Evolutionary conservation across 768 basidiomycete species (phyloP).

Genomic region (Trametes maxima): DNA sequence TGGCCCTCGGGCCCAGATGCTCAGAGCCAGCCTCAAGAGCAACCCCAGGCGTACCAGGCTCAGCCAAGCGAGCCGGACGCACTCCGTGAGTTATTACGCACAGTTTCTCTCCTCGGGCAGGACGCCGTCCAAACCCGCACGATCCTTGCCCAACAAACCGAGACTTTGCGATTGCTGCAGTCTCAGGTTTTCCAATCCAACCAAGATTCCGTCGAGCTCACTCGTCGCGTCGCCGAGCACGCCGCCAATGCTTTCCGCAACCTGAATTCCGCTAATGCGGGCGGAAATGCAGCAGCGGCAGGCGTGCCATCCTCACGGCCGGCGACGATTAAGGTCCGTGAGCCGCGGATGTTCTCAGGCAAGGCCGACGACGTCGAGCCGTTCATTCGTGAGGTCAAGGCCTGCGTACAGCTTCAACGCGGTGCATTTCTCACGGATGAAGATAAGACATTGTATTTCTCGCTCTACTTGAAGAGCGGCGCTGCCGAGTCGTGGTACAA

Average conservation of each 20-base stretch:
- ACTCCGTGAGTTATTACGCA: no score
- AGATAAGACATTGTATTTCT: slow-evolving; percentile 33
- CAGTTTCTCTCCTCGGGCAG: not conserved
- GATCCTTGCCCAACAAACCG: not conserved
- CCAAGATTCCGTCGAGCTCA: slow-evolving; percentile 1
- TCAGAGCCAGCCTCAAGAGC: no score
- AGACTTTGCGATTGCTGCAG: not conserved
- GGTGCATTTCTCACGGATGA: slow-evolving; percentile 25
- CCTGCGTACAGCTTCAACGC: slow-evolving; percentile 2
- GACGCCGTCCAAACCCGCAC: not conserved
- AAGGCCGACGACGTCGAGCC: slow-evolving; percentile 26
- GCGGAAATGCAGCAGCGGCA: not conserved
- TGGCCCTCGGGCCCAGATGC: no score
- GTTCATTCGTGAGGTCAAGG: slow-evolving; percentile 29
- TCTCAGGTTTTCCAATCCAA: not conserved
- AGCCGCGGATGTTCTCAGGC: slow-evolving; percentile 24
- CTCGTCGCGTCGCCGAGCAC: slow-evolving; percentile 3
- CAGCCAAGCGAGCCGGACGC: no score
- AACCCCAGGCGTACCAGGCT: no score
- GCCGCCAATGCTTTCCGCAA: not conserved
- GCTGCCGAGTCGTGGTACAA: slow-evolving; percentile 37
- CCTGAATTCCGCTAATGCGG: not conserved
- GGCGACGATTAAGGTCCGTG: slow-evolving; percentile 8
- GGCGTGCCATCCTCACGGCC: not conserved
- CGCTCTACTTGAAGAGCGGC: slow-evolving; percentile 35